Evolutionary conservation across 768 basidiomycete species (phyloP).

Genomic region (Tylopilus rubrobrunneus): DNA sequence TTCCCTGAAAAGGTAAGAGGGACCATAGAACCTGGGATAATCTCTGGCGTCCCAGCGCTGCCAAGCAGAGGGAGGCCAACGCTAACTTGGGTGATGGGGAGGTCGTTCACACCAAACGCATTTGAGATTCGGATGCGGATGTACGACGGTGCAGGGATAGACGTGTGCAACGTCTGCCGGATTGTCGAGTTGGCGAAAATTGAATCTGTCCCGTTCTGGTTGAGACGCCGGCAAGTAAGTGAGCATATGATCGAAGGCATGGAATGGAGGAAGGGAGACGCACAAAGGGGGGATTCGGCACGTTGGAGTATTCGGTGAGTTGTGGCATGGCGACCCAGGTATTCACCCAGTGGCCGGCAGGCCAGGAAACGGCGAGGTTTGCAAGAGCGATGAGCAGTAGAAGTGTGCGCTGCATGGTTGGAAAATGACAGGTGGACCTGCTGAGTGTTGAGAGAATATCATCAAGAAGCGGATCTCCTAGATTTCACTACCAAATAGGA

Average conservation of each 20-base stretch:
- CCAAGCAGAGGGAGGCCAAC: neutral
- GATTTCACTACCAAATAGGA: neutral
- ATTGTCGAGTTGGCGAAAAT: constrained; percentile 3
- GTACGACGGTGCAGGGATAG: neutral
- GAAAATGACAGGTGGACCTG: neutral
- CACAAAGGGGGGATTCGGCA: constrained; percentile 5
- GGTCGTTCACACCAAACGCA: neutral
- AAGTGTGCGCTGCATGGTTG: neutral
- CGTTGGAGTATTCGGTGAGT: constrained; percentile 1
- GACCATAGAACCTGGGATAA: neutral
- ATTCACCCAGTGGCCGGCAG: constrained; percentile 2
- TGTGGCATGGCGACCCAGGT: constrained; percentile 8
- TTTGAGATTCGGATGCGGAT: constrained; percentile 4
- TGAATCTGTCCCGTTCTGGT: neutral
- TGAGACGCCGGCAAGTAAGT: constrained; percentile 3
- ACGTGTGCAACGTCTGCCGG: neutral
- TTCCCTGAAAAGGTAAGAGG: neutral
- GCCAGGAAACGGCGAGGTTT: neutral
- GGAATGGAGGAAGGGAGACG: neutral
- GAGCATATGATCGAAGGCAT: neutral
- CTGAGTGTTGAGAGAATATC: neutral
- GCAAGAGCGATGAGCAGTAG: neutral
- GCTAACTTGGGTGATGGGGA: neutral
- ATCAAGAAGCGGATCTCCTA: neutral
- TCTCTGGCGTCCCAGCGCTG: neutral